Conservation (phyloP, 495 filamentous ascomycete genomes). For the Neurospora hispaniola region DNA sequence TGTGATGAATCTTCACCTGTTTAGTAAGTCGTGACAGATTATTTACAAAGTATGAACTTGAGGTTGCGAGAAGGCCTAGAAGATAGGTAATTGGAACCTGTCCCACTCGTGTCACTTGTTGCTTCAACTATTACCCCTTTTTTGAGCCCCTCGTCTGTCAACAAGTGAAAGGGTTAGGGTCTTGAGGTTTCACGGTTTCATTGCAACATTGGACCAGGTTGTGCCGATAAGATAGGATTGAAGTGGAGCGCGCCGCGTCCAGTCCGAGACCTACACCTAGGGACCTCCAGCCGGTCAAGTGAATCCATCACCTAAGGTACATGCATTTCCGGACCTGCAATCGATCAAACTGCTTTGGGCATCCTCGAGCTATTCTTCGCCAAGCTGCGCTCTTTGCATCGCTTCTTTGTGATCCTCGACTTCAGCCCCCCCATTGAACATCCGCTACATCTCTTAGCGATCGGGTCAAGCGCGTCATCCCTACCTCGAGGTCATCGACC, state of each 20-base stretch:
- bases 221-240: background rate
- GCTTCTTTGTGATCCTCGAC: background rate
- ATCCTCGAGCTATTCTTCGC: background rate
- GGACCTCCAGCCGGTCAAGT: background rate
- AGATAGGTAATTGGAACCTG: background rate
- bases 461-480: background rate
- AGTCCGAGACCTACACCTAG: background rate
- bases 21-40: background rate
- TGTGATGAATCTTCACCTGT: background rate
- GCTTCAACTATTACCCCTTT: background rate
- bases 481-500: background rate
- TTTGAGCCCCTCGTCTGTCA: background rate
- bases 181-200: background rate
- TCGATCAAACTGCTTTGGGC: background rate
- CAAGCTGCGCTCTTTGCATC: background rate
- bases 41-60: background rate
- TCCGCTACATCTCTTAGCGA: background rate
- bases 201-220: background rate
- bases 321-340: background rate
- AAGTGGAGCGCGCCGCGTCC: background rate
- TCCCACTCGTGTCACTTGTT: background rate
- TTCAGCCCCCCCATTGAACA: background rate
- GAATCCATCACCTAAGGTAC: background rate
- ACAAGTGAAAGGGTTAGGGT: background rate
- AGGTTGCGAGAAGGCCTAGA: background rate